Evolutionary conservation across 23 red algal genomes (phyloP).

Genomic region (Gracilaria caudata): DNA sequence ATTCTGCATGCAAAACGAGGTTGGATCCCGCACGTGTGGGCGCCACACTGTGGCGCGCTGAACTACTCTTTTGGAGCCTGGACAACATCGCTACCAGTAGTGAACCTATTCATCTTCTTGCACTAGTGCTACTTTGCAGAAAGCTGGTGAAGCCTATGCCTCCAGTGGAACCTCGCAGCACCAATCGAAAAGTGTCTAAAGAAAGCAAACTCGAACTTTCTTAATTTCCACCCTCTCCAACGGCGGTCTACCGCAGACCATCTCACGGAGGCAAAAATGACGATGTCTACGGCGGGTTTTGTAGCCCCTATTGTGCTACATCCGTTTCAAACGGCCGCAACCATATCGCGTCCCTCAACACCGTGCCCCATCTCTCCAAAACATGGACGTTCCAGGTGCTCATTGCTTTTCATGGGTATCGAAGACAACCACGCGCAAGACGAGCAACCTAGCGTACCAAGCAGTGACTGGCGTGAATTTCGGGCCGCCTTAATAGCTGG

Average conservation of each 20-base stretch:
- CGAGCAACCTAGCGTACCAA: neutral
- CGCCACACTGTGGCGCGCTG: too few species aligned
- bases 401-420: neutral
- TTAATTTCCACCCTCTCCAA: too few species aligned
- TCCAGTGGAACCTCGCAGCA: neutral
- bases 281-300: neutral
- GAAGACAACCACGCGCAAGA: neutral
- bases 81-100: too few species aligned
- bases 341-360: neutral
- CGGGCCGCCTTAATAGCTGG: constrained; percentile 58
- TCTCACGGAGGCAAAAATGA: neutral
- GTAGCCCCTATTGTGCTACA: neutral
- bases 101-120: too few species aligned
- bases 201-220: too few species aligned
- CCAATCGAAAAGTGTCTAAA: neutral
- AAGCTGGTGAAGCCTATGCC: neutral
- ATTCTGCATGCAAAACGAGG: constrained; percentile 32
- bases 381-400: neutral
- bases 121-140: too few species aligned
- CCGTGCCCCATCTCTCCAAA: neutral
- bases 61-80: too few species aligned
- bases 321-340: neutral
- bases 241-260: too few species aligned
- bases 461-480: constrained; percentile 61
- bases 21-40: neutral